These are phyloP conservation scores for Porodaedalea pini DNA, from an alignment of 1,284 basidiomycete genomes.

Conservation along the genomic window DNA sequence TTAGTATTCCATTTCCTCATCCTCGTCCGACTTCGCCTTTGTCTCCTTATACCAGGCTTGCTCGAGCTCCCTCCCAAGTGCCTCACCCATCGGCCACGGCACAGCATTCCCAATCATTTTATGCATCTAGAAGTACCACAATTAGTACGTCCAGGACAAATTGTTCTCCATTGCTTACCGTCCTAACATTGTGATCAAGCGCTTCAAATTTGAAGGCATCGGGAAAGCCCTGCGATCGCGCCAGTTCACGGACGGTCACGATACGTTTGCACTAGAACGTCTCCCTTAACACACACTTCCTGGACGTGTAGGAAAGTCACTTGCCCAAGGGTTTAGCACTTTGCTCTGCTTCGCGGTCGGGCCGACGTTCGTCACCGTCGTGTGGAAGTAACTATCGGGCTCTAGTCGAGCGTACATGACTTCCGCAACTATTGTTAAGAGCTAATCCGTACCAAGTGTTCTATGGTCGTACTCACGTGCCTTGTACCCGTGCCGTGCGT, in stretches of 20 bases:
- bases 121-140: slow-evolving; percentile 51
- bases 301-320: not conserved
- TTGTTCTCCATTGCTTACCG: slow-evolving; percentile 40
- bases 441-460: not conserved
- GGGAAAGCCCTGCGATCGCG: slow-evolving; percentile 73
- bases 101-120: slow-evolving; percentile 77
- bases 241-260: slow-evolving; percentile 67
- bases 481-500: slow-evolving; percentile 47
- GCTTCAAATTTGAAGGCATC: slow-evolving; percentile 63
- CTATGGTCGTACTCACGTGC: slow-evolving; percentile 35
- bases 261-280: slow-evolving; percentile 53
- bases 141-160: not conserved
- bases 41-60: slow-evolving; percentile 42
- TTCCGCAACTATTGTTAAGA: slow-evolving; percentile 24
- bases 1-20: not conserved
- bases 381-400: slow-evolving; percentile 51
- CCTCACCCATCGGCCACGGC: slow-evolving; percentile 56
- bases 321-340: slow-evolving; percentile 62
- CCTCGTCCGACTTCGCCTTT: not conserved
- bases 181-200: slow-evolving; percentile 46
- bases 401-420: slow-evolving; percentile 62
- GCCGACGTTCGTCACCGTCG: slow-evolving; percentile 69
- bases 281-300: not conserved
- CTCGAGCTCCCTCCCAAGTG: slow-evolving; percentile 59
- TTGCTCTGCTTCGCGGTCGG: slow-evolving; percentile 70